Conservation (phyloP, 495 filamentous ascomycete genomes). For the Xylaria sp. region DNA sequence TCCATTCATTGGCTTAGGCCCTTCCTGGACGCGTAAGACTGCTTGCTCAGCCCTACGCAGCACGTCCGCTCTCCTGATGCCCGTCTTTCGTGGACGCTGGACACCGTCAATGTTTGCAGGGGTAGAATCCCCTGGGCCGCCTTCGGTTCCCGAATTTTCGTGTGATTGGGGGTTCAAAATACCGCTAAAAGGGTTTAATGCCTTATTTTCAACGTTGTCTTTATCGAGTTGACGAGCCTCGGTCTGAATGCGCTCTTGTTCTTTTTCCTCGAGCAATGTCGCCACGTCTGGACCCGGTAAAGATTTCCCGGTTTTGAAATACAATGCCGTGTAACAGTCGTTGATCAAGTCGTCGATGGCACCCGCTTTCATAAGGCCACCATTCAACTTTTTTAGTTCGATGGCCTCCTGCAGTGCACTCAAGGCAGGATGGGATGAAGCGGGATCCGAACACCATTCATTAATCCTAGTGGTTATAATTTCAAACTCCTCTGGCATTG, state of each 20-base stretch:
- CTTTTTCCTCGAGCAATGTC: constrained; percentile 41
- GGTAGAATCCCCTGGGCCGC: constrained; percentile 31
- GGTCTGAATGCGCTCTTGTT: constrained; percentile 34
- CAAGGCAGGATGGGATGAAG: constrained; percentile 57
- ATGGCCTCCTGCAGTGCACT: constrained; percentile 82
- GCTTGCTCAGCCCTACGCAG: constrained; percentile 58
- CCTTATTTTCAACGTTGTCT: constrained; percentile 33
- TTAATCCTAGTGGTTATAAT: constrained; percentile 57
- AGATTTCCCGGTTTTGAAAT: constrained; percentile 56
- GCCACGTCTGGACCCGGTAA: constrained; percentile 43
- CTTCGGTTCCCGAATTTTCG: constrained; percentile 41
- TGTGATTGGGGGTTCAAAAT: constrained; percentile 42
- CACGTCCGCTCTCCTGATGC: constrained; percentile 54
- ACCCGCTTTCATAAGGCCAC: constrained; percentile 79
- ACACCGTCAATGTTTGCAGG: constrained; percentile 37
- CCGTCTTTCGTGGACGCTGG: constrained; percentile 44
- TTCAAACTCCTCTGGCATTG: constrained; percentile 82
- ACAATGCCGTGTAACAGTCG: constrained; percentile 86
- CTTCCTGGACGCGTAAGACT: constrained; percentile 50
- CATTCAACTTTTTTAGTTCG: constrained; percentile 91
- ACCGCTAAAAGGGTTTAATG: constrained; percentile 35
- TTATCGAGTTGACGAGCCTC: constrained; percentile 33
- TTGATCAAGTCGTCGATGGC: constrained; percentile 89
- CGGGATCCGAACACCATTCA: constrained; percentile 57
- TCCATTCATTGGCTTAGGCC: constrained; percentile 42